phyloP scores from a whole-genome alignment of 179 eudicot genomes.

The Heliamphora pulchella region DNA sequence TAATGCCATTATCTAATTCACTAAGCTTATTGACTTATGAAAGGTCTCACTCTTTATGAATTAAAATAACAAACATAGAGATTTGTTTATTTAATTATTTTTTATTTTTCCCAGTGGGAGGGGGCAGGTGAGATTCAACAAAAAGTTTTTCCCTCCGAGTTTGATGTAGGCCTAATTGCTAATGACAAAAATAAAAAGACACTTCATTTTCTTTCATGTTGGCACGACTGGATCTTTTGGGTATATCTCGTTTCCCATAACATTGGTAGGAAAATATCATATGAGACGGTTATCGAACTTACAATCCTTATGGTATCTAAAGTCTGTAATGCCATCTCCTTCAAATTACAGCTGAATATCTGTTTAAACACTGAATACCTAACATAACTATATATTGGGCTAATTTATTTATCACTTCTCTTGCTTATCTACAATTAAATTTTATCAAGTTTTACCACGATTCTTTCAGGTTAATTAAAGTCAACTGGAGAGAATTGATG shows the following conservation, averaged over 20 bases:
- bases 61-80: too few species aligned
- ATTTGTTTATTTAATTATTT: too few species aligned
- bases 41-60: too few species aligned
- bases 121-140: background rate
- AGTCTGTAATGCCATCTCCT: background rate
- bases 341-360: conserved; percentile 7
- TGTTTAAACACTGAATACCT: background rate
- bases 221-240: background rate
- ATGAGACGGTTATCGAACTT: background rate
- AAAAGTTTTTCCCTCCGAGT: background rate
- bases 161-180: background rate
- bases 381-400: background rate
- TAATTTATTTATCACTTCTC: background rate
- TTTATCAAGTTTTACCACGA: background rate
- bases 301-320: background rate
- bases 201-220: background rate
- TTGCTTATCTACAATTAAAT: background rate
- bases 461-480: background rate
- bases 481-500: background rate
- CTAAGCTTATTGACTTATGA: too few species aligned
- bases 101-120: too few species aligned
- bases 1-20: too few species aligned
- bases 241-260: background rate
- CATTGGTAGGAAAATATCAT: background rate
- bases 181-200: background rate